Percentiles rank a stretch among this genome's conserved stretches.
phyloP scores from a whole-genome alignment of 371 early-diverging fungal species.

The Mortierella sp. region DNA sequence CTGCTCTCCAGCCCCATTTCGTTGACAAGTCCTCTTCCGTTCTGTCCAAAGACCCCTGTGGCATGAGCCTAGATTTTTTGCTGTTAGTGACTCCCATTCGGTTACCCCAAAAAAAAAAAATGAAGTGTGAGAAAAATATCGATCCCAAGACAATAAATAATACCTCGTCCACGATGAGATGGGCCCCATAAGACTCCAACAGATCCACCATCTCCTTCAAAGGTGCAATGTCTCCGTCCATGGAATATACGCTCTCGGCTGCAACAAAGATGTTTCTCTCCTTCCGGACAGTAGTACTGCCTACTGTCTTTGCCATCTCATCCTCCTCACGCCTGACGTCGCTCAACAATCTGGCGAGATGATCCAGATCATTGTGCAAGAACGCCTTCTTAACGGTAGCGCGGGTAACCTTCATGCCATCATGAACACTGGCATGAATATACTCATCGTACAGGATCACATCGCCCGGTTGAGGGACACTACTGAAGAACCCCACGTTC shows the following conservation, averaged over 20 bases:
- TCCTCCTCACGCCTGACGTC: conserved; percentile 36
- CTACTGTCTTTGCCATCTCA: no score
- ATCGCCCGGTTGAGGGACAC: conserved; percentile 75
- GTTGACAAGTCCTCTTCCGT: conserved; percentile 77
- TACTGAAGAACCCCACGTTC: conserved; percentile 76
- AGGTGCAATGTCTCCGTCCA: conserved; percentile 89
- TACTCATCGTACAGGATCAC: conserved; percentile 78
- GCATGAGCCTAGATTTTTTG: conserved; percentile 76
- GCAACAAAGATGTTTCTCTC: conserved; percentile 74
- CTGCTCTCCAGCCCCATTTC: conserved; percentile 70
- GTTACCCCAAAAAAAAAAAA: conserved; percentile 35
- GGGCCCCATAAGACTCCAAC: conserved; percentile 55
- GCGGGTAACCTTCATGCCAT: conserved; percentile 76
- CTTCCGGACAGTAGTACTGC: conserved; percentile 7
- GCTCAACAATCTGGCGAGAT: conserved; percentile 58
- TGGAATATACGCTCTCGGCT: conserved; percentile 84
- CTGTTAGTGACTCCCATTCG: conserved; percentile 16
- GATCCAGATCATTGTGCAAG: conserved; percentile 71
- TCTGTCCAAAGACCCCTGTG: conserved; percentile 79
- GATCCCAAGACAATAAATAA: background rate
- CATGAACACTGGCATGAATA: conserved; percentile 87
- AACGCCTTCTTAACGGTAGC: conserved; percentile 64
- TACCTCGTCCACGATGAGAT: conserved; percentile 59
- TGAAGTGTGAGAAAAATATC: conserved; percentile 13
- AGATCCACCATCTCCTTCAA: conserved; percentile 69